Base-by-base conservation (phyloP, 2,329 filamentous ascomycete genomes). In the Atkinsonella hypoxylon region DNA sequence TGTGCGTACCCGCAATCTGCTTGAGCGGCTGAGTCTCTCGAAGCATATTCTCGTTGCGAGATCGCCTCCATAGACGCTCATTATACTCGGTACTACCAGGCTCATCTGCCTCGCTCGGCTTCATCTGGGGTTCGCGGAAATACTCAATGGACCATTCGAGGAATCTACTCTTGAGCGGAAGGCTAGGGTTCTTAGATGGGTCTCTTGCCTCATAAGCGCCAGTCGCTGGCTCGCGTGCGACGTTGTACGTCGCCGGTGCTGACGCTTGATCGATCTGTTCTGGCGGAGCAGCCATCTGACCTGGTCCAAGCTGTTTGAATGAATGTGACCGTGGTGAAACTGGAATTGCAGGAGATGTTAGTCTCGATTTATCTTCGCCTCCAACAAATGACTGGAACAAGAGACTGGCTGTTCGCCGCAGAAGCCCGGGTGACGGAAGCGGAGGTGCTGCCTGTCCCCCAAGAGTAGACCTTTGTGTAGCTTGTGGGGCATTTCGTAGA, bases 51-150 rank as follows among this genome's bases (percentile, higher is more conserved):
- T 98, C 93, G 61, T 98, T 98, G 42, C 93, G 84, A 51, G 89
- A 86, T 54, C 93, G 79, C 55, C 91, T 79, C 93, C 93, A 98
- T 2, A 98, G 73, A 15, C 93, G 82, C 63, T 93, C 85, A 59
- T 98, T 98, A 68, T 97, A 98, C 65, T 97, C 90, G 15, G 87
- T 87, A 61, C 89, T 96, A 34, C 93, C 93, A 13, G 93, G 93
- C 63, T 98, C 93, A 59, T 98, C 93, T 22, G 90, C 87, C 64
- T 98, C 93, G 52, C 87, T 90, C 3, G 89, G 85, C 63, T 93
- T 94, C 93, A 98, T 97, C 67, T 98, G 93, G 32, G 93, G 93
- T 66, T 97, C 90, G 31, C 90, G 87, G 75, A 97, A 98, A 65
- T 98, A 97, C 66, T 91, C 91, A 43, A 93, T 89, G 4, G 90